phyloP scores from a whole-genome alignment of 768 basidiomycete species.

The Lentinus tigrinus region DNA sequence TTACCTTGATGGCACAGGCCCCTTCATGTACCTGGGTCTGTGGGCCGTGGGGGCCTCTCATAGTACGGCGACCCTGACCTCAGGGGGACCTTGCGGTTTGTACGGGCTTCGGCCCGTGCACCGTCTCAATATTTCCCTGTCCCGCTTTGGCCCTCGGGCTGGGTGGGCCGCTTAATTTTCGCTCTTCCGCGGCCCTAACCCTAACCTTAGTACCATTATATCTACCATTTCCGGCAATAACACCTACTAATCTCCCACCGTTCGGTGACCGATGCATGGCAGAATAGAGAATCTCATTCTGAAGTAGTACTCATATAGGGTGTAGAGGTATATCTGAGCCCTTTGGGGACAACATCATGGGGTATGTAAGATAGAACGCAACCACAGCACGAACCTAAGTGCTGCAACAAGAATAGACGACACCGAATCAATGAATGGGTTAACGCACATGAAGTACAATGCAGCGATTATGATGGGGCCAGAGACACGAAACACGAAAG shows the following conservation, averaged over 20 bases:
- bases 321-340: neutral
- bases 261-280: too few relatives aligned
- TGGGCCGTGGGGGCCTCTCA: conserved; percentile 39
- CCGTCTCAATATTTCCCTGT: conserved; percentile 47
- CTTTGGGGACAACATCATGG: neutral
- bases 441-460: conserved; percentile 15
- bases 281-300: too few relatives aligned
- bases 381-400: neutral
- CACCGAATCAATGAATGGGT: neutral
- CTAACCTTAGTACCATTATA: conserved; percentile 24
- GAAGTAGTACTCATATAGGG: neutral
- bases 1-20: conserved; percentile 36
- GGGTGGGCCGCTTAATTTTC: conserved; percentile 43
- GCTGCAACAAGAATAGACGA: neutral
- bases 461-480: conserved; percentile 5
- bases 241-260: too few relatives aligned
- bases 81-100: conserved; percentile 46
- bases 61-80: conserved; percentile 58
- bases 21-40: conserved; percentile 36
- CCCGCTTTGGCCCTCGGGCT: conserved; percentile 51
- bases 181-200: conserved; percentile 25
- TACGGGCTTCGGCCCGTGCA: conserved; percentile 47
- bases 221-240: too few relatives aligned
- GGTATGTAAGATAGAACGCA: neutral
- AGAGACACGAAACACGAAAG: conserved; percentile 3